Conservation (phyloP, 148 eudicot genomes). For the Pharnaceum exiguum region DNA sequence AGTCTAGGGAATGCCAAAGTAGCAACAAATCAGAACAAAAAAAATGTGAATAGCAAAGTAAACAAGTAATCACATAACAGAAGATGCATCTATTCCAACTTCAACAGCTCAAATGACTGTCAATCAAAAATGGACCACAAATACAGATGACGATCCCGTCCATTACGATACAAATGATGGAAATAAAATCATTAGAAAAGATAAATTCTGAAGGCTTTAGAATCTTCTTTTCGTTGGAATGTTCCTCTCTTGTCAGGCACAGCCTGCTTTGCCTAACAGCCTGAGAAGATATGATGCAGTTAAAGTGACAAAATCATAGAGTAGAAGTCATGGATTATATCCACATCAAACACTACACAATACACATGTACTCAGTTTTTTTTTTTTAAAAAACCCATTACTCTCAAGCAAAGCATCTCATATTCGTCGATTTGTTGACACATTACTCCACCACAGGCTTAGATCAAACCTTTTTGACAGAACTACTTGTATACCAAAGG, state of each 20-base stretch:
- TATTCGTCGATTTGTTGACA: neutral
- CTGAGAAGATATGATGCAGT: too few species aligned
- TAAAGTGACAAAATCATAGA: too few species aligned
- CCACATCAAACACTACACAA: neutral
- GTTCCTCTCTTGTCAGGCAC: neutral
- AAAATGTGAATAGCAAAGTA: too few species aligned
- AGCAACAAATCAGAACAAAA: neutral
- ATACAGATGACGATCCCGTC: neutral
- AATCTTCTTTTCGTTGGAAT: neutral
- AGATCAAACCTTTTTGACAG: neutral
- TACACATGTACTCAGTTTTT: neutral
- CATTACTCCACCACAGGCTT: neutral
- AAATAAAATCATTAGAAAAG: too few species aligned
- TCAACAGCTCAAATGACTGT: too few species aligned
- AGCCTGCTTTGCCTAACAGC: neutral
- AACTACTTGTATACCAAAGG: neutral
- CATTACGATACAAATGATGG: too few species aligned
- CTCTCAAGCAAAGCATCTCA: neutral
- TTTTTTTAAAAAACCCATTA: neutral
- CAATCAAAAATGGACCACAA: neutral
- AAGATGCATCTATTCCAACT: too few species aligned
- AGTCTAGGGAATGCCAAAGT: conserved; percentile 19
- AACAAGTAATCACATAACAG: too few species aligned
- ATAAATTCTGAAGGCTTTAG: too few species aligned
- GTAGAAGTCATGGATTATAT: neutral